Base-by-base conservation (phyloP, 2,329 filamentous ascomycete genomes). In the Aciculosporium take region DNA sequence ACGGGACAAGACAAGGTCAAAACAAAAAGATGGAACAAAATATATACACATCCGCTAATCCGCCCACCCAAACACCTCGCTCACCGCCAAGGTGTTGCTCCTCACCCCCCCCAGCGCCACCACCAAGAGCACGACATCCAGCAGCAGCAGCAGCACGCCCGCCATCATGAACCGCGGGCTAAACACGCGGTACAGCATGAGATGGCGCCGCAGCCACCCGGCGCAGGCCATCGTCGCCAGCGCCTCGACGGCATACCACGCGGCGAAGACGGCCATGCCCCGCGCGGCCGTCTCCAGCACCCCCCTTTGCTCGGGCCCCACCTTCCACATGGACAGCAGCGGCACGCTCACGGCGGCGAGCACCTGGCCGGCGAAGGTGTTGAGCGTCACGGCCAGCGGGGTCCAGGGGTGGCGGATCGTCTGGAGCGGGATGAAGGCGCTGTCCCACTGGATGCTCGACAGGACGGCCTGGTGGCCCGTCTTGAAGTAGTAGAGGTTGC, bases 131-230 rank as follows among this genome's bases (percentile, higher is more conserved):
- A 91, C 71, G 4, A 93, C 48, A 55, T 96, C 89, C 8, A 94
- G 79, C 21, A 88, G 69, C 13, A 89, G 54, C 44, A 96, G 58
- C 38, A 82, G 72, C 3, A 73, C 63, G 0, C 78, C 80, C 0
- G 81, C 86, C 57, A 85, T 73, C 81, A 98, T 84, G 64, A 89
- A 98, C 23, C 89, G 68, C 36, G 91, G 91, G 62, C 74, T 81
- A 56, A 98, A 98, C 33, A 98, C 86, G 32, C 91, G 74, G 63
- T 91, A 98, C 24, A 98, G 72, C 91, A 98, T 98, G 48, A 98
- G 70, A 66, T 98, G 91, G 39, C 91, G 72, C 41, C 91, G 72
- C 53, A 98, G 64, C 64, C 86, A 80, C 1, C 84, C 88, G 0
- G 89, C 85, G 81, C 89, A 95, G 59, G 83, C 77, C 52, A 91